Evolutionary conservation across 192 early-diverging fungal species (phyloP).

Genomic region (Fimicolochytrium jonesii): DNA sequence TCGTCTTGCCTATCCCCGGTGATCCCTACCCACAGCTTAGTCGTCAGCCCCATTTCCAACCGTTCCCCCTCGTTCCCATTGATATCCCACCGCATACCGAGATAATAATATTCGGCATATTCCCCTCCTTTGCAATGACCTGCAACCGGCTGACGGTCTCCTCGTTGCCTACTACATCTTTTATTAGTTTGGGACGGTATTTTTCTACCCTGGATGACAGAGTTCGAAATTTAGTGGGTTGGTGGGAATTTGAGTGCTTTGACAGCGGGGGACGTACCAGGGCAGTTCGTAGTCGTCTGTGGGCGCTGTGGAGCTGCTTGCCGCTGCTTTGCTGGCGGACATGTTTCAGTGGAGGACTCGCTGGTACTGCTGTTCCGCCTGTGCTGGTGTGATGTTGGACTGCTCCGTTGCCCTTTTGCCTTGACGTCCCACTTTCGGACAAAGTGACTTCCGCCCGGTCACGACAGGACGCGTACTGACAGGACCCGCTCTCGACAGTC

Average conservation of each 20-base stretch:
- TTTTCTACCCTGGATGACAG: constrained; percentile 76
- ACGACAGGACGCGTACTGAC: no score
- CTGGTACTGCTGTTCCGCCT: no score
- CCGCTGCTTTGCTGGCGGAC: no score
- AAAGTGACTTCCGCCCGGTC: no score
- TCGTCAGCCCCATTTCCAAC: no score
- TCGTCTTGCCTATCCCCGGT: constrained; percentile 98
- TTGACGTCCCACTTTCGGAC: no score
- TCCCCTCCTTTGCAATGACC: constrained; percentile 84
- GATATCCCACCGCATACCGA: constrained; percentile 61
- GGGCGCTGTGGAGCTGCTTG: no score
- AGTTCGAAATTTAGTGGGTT: neutral
- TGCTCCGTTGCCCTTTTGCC: no score
- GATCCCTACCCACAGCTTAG: constrained; percentile 46
- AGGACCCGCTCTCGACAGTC: no score
- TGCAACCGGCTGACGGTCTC: constrained; percentile 82
- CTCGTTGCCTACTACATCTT: constrained; percentile 92
- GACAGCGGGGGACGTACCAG: constrained; percentile 30
- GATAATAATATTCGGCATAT: constrained; percentile 95
- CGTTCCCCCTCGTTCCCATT: no score
- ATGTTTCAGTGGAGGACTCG: no score
- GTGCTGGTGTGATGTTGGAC: no score
- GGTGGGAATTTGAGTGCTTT: neutral
- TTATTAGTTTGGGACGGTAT: constrained; percentile 79
- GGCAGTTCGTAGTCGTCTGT: constrained; percentile 50